Evolutionary conservation across 2,329 filamentous ascomycete genomes (phyloP), one percentile per base, ranked within the genome.

Genomic region (Pseudohalonectria lignicola): DNA sequence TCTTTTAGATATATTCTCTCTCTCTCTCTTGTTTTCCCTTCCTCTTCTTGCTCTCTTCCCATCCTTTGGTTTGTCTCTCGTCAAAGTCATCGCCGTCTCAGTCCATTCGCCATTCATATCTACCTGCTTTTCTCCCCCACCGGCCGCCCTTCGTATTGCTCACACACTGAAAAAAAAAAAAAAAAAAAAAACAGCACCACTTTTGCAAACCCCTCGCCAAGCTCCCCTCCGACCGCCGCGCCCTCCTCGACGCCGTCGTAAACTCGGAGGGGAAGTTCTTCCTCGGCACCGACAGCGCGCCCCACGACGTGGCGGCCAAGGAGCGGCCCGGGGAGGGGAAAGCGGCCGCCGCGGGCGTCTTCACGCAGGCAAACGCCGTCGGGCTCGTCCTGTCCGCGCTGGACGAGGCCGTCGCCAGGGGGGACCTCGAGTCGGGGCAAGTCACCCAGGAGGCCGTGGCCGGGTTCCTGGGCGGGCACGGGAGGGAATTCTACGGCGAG

Each of bases 141-240:
- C n/a, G n/a, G n/a, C n/a, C n/a, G n/a, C n/a, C n/a, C n/a, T n/a
- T n/a, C n/a, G n/a, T n/a, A n/a, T n/a, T n/a, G n/a, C n/a, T n/a
- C n/a, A n/a, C n/a, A n/a, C n/a, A n/a, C n/a, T n/a, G n/a, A n/a
- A n/a, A n/a, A n/a, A n/a, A 7, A 5, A 10, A 20, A 49, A n/a
- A n/a, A n/a, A n/a, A n/a, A n/a, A n/a, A n/a, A n/a, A n/a, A n/a
- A n/a, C 74, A 76, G 7, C 73, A 82, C 55, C 75, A 71, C 52
- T 93, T 88, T 72, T 87, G 53, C 79, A 90, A 73, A 76, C 80
- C 69, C 68, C 86, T 83, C 23, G 76, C 81, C 36, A 85, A 85
- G 64, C 79, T 75, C 26, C 79, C 84, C 0, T 67, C 69, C 16
- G 82, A 86, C 52, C 73, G 86, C 5, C 73, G 79, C 37, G 83